phyloP scores from a whole-genome alignment of 139 green algal genomes.

The Coelastrella sp. region DNA sequence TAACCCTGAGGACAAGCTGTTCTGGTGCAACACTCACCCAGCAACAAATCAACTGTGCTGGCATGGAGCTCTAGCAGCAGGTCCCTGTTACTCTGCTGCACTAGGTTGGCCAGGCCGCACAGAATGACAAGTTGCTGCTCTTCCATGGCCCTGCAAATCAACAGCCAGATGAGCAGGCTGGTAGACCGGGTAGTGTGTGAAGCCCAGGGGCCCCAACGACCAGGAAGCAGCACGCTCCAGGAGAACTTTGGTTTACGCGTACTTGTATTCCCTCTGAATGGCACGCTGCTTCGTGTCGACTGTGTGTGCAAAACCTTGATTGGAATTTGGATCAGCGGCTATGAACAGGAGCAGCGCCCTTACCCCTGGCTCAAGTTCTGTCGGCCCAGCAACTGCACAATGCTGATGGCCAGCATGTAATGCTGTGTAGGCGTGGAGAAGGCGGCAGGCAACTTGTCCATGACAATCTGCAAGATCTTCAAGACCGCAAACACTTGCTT shows the following conservation, averaged over 20 bases:
- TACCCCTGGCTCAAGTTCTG: conserved; percentile 1
- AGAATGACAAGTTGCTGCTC: conserved; percentile 19
- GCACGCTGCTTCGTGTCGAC: no score
- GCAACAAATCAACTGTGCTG: conserved; percentile 41
- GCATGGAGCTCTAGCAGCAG: conserved; percentile 47
- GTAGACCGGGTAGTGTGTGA: no score
- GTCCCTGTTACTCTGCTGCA: not conserved
- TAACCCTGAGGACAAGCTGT: no score
- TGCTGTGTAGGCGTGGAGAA: not conserved
- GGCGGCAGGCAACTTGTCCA: conserved; percentile 37
- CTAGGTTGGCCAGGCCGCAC: conserved; percentile 27
- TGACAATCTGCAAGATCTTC: conserved; percentile 24
- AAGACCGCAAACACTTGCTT: conserved; percentile 39
- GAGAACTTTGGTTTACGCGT: no score
- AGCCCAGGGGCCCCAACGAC: no score
- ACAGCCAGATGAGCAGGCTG: not conserved
- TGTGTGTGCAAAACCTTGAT: no score
- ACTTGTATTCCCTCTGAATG: no score
- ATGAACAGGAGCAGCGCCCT: not conserved
- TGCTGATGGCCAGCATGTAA: not conserved
- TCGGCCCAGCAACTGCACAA: conserved; percentile 14
- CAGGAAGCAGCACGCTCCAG: no score
- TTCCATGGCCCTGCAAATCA: conserved; percentile 3
- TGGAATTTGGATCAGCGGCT: no score
- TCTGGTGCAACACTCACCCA: conserved; percentile 25